Evolutionary conservation across 306 rosid genomes (phyloP).

Genomic region (Dicorynia guianensis): DNA sequence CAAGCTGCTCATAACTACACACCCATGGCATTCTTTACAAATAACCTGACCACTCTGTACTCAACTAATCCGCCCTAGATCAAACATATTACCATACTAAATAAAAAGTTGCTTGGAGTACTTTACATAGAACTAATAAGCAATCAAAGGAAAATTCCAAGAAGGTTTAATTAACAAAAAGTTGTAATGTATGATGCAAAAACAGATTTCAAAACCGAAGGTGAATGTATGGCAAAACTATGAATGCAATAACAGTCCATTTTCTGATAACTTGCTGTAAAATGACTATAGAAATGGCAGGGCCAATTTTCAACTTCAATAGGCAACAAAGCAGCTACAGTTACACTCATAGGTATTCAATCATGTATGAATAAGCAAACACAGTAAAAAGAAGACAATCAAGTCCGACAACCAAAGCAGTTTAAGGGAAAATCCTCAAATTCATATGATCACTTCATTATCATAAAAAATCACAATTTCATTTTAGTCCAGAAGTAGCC

Average conservation of each 20-base stretch:
- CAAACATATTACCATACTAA: background rate
- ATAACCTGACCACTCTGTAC: slow-evolving; percentile 11
- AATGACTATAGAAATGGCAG: background rate
- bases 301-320: background rate
- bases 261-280: background rate
- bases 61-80: background rate
- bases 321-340: background rate
- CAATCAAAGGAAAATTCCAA: background rate
- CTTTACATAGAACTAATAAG: too few species aligned
- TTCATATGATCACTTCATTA: background rate
- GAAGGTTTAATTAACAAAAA: background rate
- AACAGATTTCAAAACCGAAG: background rate
- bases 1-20: background rate
- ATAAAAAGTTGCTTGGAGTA: background rate
- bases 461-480: slow-evolving; percentile 1
- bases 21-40: background rate
- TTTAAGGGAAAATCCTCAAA: background rate
- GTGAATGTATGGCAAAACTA: background rate
- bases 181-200: background rate
- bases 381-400: background rate
- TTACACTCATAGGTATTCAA: background rate
- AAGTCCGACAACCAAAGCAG: background rate
- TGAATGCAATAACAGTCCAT: background rate
- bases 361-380: background rate
- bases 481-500: background rate